phyloP scores from a whole-genome alignment of 352 stramenopile species.

The Plasmopara viticola region DNA sequence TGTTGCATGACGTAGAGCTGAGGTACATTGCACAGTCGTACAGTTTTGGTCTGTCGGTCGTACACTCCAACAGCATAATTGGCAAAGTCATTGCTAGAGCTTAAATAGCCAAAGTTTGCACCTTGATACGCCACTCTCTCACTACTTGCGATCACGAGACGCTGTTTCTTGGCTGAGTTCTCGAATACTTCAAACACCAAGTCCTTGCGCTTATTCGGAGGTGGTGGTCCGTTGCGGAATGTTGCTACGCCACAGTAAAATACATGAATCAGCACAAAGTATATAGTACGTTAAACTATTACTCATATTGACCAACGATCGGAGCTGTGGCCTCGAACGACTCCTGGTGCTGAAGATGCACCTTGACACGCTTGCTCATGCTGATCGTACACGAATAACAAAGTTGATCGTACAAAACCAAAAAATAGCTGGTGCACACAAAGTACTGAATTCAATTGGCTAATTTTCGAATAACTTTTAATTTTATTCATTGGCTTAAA shows the following conservation, averaged over 20 bases:
- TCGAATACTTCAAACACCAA: conserved; percentile 79
- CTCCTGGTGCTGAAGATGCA: conserved; percentile 55
- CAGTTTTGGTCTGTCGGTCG: conserved; percentile 66
- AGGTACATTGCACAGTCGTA: conserved; percentile 69
- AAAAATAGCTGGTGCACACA: conserved; percentile 14
- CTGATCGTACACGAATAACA: background rate
- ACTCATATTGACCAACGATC: conserved; percentile 37
- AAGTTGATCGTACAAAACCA: background rate
- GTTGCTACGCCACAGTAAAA: conserved; percentile 32
- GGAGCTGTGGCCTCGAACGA: conserved; percentile 50
- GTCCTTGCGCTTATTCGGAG: conserved; percentile 43
- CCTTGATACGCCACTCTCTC: conserved; percentile 81
- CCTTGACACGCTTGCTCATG: conserved; percentile 58
- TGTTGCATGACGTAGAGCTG: conserved; percentile 87
- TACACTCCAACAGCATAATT: conserved; percentile 74
- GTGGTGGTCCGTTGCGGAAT: conserved; percentile 74
- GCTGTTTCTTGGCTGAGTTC: conserved; percentile 74
- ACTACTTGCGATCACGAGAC: conserved; percentile 64
- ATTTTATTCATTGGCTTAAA: conserved; percentile 3
- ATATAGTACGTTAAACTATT: too few relatives aligned
- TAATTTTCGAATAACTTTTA: background rate
- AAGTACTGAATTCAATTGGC: background rate
- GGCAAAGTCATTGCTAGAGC: conserved; percentile 57
- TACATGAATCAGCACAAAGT: too few relatives aligned
- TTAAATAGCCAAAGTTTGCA: conserved; percentile 81